phyloP scores from a whole-genome alignment of 2,329 filamentous ascomycete species.

The Didymella pomorum region DNA sequence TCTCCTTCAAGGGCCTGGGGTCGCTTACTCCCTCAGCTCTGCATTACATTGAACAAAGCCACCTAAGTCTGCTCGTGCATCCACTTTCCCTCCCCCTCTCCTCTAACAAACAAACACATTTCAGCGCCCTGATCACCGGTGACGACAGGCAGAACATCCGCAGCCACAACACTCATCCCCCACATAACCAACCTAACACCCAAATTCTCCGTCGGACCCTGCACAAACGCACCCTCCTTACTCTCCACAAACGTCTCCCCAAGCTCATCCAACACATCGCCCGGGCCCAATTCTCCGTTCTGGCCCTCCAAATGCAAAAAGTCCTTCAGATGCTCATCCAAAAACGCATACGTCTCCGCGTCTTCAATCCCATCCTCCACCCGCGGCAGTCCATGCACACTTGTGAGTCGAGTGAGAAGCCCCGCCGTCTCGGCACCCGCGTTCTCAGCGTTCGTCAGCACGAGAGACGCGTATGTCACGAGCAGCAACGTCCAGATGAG shows the following conservation, averaged over 20 bases:
- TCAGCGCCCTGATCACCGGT: too few relatives aligned
- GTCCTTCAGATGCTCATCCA: slow-evolving; percentile 34
- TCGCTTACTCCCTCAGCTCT: too few relatives aligned
- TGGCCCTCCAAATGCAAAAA: slow-evolving; percentile 20
- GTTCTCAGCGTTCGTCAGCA: slow-evolving; percentile 20
- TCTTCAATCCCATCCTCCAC: slow-evolving; percentile 39
- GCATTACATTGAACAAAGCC: too few relatives aligned
- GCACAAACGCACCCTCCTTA: slow-evolving; percentile 13
- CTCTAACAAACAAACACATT: slow-evolving; percentile 24
- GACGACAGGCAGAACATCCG: slow-evolving; percentile 9
- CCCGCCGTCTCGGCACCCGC: not conserved
- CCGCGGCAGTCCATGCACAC: slow-evolving; percentile 24
- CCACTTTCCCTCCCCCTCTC: slow-evolving; percentile 17
- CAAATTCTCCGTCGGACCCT: slow-evolving; percentile 26
- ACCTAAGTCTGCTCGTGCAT: slow-evolving; percentile 25
- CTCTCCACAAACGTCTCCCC: slow-evolving; percentile 25
- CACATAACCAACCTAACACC: slow-evolving; percentile 35
- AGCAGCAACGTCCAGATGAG: slow-evolving; percentile 38
- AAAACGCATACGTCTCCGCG: slow-evolving; percentile 32
- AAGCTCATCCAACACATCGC: slow-evolving; percentile 27
- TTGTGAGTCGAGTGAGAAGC: slow-evolving; percentile 24
- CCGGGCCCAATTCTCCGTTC: not conserved
- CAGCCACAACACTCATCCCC: slow-evolving; percentile 34
- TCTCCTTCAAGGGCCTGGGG: too few relatives aligned
- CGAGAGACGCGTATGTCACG: slow-evolving; percentile 25